Base-by-base conservation (phyloP, 2,329 filamentous ascomycete genomes). In the Penicillium sp. region DNA sequence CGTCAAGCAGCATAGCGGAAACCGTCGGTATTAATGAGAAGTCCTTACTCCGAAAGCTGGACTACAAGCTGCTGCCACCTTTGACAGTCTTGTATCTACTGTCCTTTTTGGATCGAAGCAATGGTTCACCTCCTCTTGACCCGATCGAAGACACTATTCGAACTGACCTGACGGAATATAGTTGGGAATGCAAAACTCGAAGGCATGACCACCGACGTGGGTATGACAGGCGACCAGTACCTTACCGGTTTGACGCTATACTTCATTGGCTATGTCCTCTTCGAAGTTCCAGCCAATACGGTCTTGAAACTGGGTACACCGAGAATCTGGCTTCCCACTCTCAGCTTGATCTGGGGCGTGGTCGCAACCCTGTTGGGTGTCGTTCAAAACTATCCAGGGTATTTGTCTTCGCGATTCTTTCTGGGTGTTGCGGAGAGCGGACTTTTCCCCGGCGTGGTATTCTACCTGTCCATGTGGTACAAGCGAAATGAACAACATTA, bases 391-490 rank as follows among this genome's bases (percentile, higher is more conserved):
- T 80, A 79, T 52, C 66, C 69, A 1, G 78, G 77, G 1, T 71
- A 80, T 40, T 62, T 81, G 10, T 69, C 72, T 22, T 76, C 74
- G 13, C 70, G 80, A 22, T 76, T 81, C 58, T 73, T 80, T 41
- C 68, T 83, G 3, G 81, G 81, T 16, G 62, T 82, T 14, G 70
- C 75, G 11, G 81, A 83, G 54, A 76, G 74, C 33, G 79, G 78
- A 5, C 76, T 82, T 42, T 79, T 81, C 52, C 80, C 80, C 0
- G 79, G 77, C 4, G 74, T 82, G 10, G 75, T 81, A 27, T 84
- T 81, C 61, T 81, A 84, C 50, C 70, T 85, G 3, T 81, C 80
- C 0, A 83, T 83, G 74, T 86, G 83, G 81, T 86, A 86, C 55
- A 82, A 80, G 51, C 73, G 80, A 11, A 76, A 80, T 43, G 82